Conservation (phyloP, 768 basidiomycete species). For the Porphyrellus cyaneotinctus region DNA sequence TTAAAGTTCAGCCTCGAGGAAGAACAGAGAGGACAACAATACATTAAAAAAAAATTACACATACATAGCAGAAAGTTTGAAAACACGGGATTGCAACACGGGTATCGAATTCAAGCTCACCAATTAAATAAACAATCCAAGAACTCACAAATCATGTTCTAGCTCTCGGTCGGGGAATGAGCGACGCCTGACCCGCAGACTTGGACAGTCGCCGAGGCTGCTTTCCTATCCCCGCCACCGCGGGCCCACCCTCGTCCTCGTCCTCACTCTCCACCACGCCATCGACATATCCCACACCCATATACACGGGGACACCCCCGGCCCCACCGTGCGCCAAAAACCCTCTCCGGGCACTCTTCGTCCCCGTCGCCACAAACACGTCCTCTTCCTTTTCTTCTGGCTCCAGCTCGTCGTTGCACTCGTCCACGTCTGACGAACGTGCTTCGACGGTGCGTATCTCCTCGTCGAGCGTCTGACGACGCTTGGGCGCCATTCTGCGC, state of each 20-base stretch:
- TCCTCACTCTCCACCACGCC: slow-evolving; percentile 38
- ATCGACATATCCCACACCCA: slow-evolving; percentile 64
- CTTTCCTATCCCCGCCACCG: background rate
- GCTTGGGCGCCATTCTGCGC: slow-evolving; percentile 21
- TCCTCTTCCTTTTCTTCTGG: slow-evolving; percentile 40
- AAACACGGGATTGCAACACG: background rate
- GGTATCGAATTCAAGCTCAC: slow-evolving; percentile 6
- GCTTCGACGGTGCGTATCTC: slow-evolving; percentile 52
- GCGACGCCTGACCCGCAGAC: slow-evolving; percentile 13
- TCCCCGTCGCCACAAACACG: slow-evolving; percentile 52
- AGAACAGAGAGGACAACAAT: background rate
- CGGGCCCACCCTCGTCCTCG: no score
- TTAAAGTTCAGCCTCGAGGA: background rate
- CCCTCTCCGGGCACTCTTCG: slow-evolving; percentile 47
- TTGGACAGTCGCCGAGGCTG: slow-evolving; percentile 7
- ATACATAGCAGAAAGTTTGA: slow-evolving; percentile 23
- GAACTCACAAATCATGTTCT: background rate
- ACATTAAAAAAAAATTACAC: slow-evolving; percentile 19
- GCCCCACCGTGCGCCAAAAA: slow-evolving; percentile 76
- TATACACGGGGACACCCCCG: slow-evolving; percentile 65
- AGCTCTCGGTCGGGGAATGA: slow-evolving; percentile 25
- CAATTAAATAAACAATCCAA: no score
- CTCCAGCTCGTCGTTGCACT: slow-evolving; percentile 36
- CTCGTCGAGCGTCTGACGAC: slow-evolving; percentile 62
- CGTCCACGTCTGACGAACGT: slow-evolving; percentile 29